These are phyloP conservation scores for Kuraishia piskuri DNA, from an alignment of 805 yeast genomes.

Conservation along the genomic window DNA sequence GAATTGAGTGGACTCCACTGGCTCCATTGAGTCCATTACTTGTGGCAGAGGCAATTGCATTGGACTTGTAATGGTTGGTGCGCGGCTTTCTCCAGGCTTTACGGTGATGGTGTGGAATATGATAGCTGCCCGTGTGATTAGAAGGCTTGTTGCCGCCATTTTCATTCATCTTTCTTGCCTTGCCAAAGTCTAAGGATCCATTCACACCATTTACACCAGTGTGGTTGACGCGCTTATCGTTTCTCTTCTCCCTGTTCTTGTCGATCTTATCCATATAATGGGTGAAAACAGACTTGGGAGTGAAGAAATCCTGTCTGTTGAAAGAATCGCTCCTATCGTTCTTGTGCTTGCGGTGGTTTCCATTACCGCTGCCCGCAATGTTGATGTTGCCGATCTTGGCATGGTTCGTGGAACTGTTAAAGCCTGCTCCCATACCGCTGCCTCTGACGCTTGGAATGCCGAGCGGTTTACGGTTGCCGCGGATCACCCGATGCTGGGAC, in stretches of 20 bases:
- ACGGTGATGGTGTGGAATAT: conserved; percentile 9
- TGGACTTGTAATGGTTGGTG: neutral
- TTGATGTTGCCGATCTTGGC: conserved; percentile 1
- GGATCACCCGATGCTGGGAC: conserved; percentile 13
- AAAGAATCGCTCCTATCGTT: conserved; percentile 21
- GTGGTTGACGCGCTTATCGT: conserved; percentile 15
- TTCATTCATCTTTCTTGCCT: conserved; percentile 7
- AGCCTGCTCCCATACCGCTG: neutral
- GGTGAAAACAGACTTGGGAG: conserved; percentile 67
- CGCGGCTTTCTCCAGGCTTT: conserved; percentile 3
- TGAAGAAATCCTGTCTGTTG: conserved; percentile 65
- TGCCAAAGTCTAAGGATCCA: conserved; percentile 6
- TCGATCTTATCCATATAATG: conserved; percentile 63
- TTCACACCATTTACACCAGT: conserved; percentile 17
- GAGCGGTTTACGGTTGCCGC: conserved; percentile 49
- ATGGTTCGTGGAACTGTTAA: conserved; percentile 8
- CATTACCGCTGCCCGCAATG: conserved; percentile 4
- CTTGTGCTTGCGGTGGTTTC: conserved; percentile 13
- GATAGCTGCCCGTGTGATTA: conserved; percentile 5
- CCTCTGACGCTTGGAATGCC: conserved; percentile 51
- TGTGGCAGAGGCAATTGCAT: neutral
- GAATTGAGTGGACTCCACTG: neutral
- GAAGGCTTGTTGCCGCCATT: conserved; percentile 4
- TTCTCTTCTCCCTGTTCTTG: conserved; percentile 20
- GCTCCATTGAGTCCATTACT: neutral